Conservation (phyloP, 768 basidiomycete species). For the Tephrocybe rancida region DNA sequence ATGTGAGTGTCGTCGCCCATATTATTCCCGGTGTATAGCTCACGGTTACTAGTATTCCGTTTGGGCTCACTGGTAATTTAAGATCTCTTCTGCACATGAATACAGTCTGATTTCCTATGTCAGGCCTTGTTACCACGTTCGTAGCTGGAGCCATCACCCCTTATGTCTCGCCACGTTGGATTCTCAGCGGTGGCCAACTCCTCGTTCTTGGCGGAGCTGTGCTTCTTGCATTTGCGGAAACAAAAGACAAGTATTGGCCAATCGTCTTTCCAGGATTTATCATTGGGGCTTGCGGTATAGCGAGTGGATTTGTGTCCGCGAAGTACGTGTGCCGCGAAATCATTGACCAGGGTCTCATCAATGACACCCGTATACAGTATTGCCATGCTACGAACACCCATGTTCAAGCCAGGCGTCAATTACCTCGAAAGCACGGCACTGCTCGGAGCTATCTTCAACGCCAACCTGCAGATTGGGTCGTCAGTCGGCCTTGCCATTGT, state of each 20-base stretch:
- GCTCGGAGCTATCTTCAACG: slow-evolving; percentile 57
- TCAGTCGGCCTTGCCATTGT: slow-evolving; percentile 47
- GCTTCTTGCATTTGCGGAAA: slow-evolving; percentile 39
- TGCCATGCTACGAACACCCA: slow-evolving; percentile 48
- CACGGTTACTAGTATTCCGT: slow-evolving; percentile 30
- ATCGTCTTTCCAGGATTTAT: slow-evolving; percentile 47
- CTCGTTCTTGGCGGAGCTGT: slow-evolving; percentile 36
- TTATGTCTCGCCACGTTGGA: slow-evolving; percentile 36
- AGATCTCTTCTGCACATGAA: neutral
- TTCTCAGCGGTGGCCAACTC: slow-evolving; percentile 40
- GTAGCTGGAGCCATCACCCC: slow-evolving; percentile 41
- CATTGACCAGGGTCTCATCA: neutral
- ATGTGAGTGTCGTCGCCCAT: slow-evolving; percentile 27
- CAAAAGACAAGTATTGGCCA: slow-evolving; percentile 42
- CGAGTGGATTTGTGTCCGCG: slow-evolving; percentile 44
- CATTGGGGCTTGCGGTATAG: slow-evolving; percentile 41
- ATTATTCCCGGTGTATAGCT: too few species aligned
- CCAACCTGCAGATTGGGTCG: slow-evolving; percentile 52
- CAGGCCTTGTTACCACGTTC: slow-evolving; percentile 31
- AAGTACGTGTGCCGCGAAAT: slow-evolving; percentile 33
- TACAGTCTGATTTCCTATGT: neutral
- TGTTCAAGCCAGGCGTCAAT: slow-evolving; percentile 44
- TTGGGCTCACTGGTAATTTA: slow-evolving; percentile 31
- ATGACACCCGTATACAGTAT: slow-evolving; percentile 30
- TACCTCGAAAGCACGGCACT: slow-evolving; percentile 20